phyloP scores from a whole-genome alignment of 2,329 filamentous ascomycete species.

The Xylariaceae sp. region DNA sequence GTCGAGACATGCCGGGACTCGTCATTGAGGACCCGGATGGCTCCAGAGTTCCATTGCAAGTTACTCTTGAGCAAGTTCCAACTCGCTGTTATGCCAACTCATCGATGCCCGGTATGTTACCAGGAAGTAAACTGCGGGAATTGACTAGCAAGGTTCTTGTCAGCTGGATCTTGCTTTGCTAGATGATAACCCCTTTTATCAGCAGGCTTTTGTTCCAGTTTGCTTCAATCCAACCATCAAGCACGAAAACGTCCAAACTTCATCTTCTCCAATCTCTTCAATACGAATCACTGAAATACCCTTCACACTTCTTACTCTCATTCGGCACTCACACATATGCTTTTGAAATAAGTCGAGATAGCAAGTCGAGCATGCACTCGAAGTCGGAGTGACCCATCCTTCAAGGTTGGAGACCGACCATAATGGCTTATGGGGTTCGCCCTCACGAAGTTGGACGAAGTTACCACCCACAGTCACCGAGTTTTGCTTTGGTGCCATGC shows the following conservation, averaged over 20 bases:
- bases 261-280: neutral
- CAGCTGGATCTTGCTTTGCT: conserved; percentile 3
- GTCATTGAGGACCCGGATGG: conserved; percentile 7
- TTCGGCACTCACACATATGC: neutral
- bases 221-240: neutral
- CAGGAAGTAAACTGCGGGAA: neutral
- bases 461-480: neutral
- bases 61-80: conserved; percentile 4
- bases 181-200: conserved; percentile 10
- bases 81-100: neutral
- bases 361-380: neutral
- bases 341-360: neutral
- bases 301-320: neutral
- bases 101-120: neutral
- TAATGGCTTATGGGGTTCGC: neutral
- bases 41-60: neutral
- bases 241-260: neutral
- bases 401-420: neutral
- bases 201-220: neutral
- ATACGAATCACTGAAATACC: neutral
- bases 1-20: conserved; percentile 7
- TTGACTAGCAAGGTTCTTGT: neutral
- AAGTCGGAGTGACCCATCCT: neutral
- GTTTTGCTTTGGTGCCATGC: neutral
- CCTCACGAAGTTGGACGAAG: neutral